phyloP scores from a whole-genome alignment of 2,329 filamentous ascomycete species.

The Alternaria triticina region DNA sequence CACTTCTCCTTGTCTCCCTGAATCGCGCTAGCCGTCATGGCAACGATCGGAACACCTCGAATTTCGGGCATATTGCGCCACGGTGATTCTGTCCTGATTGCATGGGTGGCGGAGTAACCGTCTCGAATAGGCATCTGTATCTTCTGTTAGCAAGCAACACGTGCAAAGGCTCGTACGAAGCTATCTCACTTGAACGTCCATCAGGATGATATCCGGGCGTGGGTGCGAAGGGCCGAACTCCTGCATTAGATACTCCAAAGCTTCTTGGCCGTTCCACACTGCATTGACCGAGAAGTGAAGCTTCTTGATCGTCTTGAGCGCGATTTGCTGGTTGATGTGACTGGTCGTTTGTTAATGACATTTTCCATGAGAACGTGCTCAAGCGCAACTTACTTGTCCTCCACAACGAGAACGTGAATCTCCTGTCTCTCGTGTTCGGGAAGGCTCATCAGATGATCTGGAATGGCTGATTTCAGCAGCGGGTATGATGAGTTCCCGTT shows the following conservation, averaged over 20 bases:
- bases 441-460: conserved; percentile 54
- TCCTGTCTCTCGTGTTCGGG: conserved; percentile 65
- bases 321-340: conserved; percentile 75
- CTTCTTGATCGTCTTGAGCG: conserved; percentile 75
- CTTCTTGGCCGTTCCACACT: conserved; percentile 80
- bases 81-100: conserved; percentile 70
- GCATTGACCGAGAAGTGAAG: conserved; percentile 74
- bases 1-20: conserved; percentile 79
- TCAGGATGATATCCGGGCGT: conserved; percentile 76
- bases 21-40: conserved; percentile 82
- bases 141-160: not conserved
- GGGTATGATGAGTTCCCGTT: conserved; percentile 37
- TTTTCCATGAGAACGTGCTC: not conserved
- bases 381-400: conserved; percentile 70
- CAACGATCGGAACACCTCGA: conserved; percentile 73
- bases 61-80: conserved; percentile 64
- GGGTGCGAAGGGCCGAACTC: conserved; percentile 58
- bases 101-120: conserved; percentile 77
- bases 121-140: conserved; percentile 64
- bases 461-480: conserved; percentile 29
- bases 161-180: not conserved
- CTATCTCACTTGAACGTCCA: conserved; percentile 75
- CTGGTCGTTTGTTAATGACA: conserved; percentile 23
- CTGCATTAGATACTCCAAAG: conserved; percentile 71
- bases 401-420: conserved; percentile 76